Base-by-base conservation (phyloP, 176 grass and related monocot genomes). In the Rhynchospora pubera region DNA sequence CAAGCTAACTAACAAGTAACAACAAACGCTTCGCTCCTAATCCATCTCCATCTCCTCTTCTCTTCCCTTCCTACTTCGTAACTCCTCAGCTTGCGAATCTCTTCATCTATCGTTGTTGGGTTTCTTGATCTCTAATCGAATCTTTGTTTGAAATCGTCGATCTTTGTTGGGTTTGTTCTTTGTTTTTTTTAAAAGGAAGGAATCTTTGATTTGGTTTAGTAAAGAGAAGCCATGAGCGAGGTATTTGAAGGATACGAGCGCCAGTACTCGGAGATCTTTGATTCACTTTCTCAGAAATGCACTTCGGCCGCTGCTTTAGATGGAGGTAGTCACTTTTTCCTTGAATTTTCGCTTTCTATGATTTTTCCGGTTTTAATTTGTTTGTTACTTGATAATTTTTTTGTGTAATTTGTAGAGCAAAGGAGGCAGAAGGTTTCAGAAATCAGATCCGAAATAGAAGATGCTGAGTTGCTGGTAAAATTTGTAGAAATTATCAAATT, bases 181-280 rank as follows among this genome's bases (percentile, higher is more conserved):
- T n/a, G n/a, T n/a, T n/a, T n/a, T n/a, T n/a, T n/a, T n/a, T 7
- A 30, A 76, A 3, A 52, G 15, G 16, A 6, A 9, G 72, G 23
- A 22, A 53, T 19, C 34, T 15, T 59, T 11, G 47, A 84, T 71
- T 84, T 62, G 24, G 12, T 3, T 14, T 51, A 51, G 14, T 21
- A 77, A 18, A 65, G 43, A 53, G 74, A 66, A 89, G 79, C 60
- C 82, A 97, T 97, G 89, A 97, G 93, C 70, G 93, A 97, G 85
- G 93, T 97, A 42, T 91, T 97, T 57, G 91, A 97, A 85, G 89
- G 94, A 64, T 97, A 97, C 87, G 91, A 97, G 87, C 85, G 94
- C 56, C 91, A 97, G 85, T 93, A 91, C 91, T 91, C 91, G 71
- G 94, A 97, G 94, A 89, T 86, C 21, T 88, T 91, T 24, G 91